Evolutionary conservation across 2,329 filamentous ascomycete genomes (phyloP).

Genomic region (Talaromyces sp.): DNA sequence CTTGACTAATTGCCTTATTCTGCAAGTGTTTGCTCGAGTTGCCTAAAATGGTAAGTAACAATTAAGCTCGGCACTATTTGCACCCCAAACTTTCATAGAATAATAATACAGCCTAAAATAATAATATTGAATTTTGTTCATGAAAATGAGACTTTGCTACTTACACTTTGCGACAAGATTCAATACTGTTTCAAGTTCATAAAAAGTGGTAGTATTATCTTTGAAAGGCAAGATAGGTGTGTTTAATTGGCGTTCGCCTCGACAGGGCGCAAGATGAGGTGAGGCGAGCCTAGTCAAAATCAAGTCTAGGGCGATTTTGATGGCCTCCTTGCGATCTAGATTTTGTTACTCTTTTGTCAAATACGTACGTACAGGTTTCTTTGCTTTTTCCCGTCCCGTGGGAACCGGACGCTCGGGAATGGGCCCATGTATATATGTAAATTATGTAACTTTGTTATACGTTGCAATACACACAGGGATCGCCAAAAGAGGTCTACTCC

Average conservation of each 20-base stretch:
- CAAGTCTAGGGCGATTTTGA: background rate
- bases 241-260: background rate
- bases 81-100: background rate
- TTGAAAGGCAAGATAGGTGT: background rate
- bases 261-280: background rate
- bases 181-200: background rate
- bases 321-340: background rate
- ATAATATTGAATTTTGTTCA: background rate
- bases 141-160: background rate
- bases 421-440: background rate
- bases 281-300: background rate
- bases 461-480: background rate
- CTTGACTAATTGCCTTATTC: background rate
- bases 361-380: background rate
- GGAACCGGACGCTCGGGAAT: background rate
- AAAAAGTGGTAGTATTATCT: background rate
- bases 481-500: background rate
- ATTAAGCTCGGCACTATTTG: background rate
- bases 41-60: background rate
- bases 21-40: background rate
- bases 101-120: too few relatives aligned
- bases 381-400: background rate
- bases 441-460: too few relatives aligned
- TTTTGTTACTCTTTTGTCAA: background rate
- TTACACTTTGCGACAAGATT: background rate